Base-by-base conservation (phyloP, 1,284 basidiomycete genomes). In the Ganoderma sp. region DNA sequence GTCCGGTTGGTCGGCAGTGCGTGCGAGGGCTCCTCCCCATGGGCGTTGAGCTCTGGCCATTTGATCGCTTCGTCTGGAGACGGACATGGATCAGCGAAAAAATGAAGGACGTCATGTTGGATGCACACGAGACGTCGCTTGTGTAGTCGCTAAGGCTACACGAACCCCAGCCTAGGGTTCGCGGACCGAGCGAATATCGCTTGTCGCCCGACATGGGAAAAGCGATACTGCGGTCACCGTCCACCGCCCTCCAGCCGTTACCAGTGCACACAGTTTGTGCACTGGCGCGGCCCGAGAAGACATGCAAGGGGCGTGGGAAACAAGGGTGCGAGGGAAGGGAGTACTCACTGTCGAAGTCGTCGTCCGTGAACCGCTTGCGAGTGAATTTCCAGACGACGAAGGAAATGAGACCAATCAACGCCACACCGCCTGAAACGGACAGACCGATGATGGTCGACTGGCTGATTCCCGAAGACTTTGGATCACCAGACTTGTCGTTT, bases 311-410 rank as follows among this genome's bases (percentile, higher is more conserved):
- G 48, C 15, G 10, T 22, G 1, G 48, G 15, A 19, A 56, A 42
- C 58, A 66, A 65, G 45, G 57, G 65, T 66, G 68, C 52, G 61
- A 61, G 45, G 64, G 66, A 69, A 15, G 14, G 66, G 32, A 43
- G 32, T 52, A 87, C 90, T 74, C 79, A 91, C 91, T 89, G 80
- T 91, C 90, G 75, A 94, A 90, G 74, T 91, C 92, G 72, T 91
- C 89, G 65, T 78, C 78, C 43, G 81, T 73, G 76, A 88, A 88
- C 70, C 90, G 88, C 78, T 94, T 94, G 73, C 90, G 85, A 2
- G 89, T 91, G 76, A 93, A 87, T 78, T 94, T 94, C 93, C 93
- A 94, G 50, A 92, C 80, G 72, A 93, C 86, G 81, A 94, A 94
- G 14, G 81, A 86, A 64, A 89, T 79, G 61, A 94, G 84, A 12